Base-by-base conservation (phyloP, 441 rosid species). In the Pelargonium cotyledonis region DNA sequence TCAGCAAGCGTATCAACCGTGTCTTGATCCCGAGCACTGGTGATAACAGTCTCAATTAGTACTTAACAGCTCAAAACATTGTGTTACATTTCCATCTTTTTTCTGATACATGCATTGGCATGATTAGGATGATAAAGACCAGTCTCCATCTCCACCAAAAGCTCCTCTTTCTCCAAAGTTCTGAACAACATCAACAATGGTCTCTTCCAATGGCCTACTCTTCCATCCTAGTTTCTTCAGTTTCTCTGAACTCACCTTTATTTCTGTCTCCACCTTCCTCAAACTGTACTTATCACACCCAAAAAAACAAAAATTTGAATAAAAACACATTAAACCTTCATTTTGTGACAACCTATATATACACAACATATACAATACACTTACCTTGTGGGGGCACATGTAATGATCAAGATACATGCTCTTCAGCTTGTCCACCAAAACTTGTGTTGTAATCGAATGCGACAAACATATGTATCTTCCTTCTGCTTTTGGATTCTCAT, bases 371-470 rank as follows among this genome's bases (percentile, higher is more conserved):
- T n/a, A n/a, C n/a, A n/a, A n/a, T n/a, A n/a, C n/a, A n/a, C n/a
- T n/a, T n/a, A 85, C 88, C 86, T 86, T 74, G 72, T 75, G 16
- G 87, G 85, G 44, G 81, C n/a, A 82, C 35, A 69, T 80, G 71
- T 80, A 83, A 15, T 81, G 49, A 41, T 41, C n/a, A 8, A 84
- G 89, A 78, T 73, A 81, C 82, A 84, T 69, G 9, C 23, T 63
- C 70, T 73, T 82, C 62, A 77, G 23, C 44, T 70, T 82, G 10
- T 75, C 65, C 51, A 67, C 78, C 64, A 86, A 70, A 47, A 73
- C 78, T 15, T 69, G 51, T 5, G 53, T 70, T 63, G 65, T 67
- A 8, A 80, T 53, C 10, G 60, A 70, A 73, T 76, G 41, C 1
- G 83, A 81, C 40, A 68, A 70, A 65, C 81, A 69, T 47, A 83